Evolutionary conservation across 768 basidiomycete genomes (phyloP), one percentile per base, ranked within the genome.

Genomic region (Suillus plorans): DNA sequence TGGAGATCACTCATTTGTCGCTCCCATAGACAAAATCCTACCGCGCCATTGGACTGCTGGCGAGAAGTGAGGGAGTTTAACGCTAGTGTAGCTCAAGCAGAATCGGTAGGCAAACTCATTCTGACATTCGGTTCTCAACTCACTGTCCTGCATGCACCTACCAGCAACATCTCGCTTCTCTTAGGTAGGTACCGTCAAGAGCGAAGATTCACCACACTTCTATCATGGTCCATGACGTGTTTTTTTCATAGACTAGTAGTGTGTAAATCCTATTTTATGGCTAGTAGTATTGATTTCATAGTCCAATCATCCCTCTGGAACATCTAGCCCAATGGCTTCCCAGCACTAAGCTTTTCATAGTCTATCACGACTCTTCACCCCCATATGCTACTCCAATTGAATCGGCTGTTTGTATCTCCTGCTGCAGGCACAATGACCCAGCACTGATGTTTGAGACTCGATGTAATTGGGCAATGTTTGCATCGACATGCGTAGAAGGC

Each of bases 31-130:
- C 69, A 69, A 25, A 77, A 94, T 71, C 71, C 79, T 5, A 74
- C 77, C 1, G 84, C 81, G 1, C 80, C 92, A 25, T 76, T 95
- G 44, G 84, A 93, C 66, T 95, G 92, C 74, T 91, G 87, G 88
- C 81, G 79, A 64, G 85, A 92, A 71, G 92, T 93, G 3, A 76
- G 77, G 28, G 81, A 80, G 20, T 95, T 95, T 80, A 93, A 88
- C 70, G 75, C 79, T 25, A 84, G 89, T 3, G 90, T 94, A 20
- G 81, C 84, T 22, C 78, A 82, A 60, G 77, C 91, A 69, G 92
- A 94, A 74, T 83, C 89, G 79, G 92, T 90, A 69, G 64, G 80
- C 70, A 18, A 14, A 49, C 18, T 42, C 6, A 8, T 13, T 20
- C 25, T 34, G 63, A n/a, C 16, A 44, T 42, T 39, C 61, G 49